Evolutionary conservation across 1,139 yeast genomes (phyloP).

Genomic region (Saccharomyces hybrid): DNA sequence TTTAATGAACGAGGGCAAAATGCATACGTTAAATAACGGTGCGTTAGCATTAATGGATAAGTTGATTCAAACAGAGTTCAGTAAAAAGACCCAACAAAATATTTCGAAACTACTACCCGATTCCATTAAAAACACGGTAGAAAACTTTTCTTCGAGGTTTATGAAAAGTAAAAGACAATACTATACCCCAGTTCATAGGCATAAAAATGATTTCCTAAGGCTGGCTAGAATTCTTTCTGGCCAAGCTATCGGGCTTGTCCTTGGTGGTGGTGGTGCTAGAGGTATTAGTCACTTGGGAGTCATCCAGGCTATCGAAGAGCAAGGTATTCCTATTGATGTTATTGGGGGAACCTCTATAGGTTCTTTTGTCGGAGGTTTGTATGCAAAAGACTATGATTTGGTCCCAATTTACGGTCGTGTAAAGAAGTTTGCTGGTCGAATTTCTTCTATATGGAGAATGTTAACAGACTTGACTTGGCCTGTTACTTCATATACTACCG

Average conservation of each 20-base stretch:
- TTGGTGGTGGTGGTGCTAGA: conserved; percentile 98
- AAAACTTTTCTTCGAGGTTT: conserved; percentile 29
- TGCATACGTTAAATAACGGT: conserved; percentile 9
- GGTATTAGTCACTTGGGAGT: conserved; percentile 92
- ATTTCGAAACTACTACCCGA: conserved; percentile 28
- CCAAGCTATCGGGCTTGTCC: conserved; percentile 85
- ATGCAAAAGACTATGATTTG: conserved; percentile 84
- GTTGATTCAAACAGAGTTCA: conserved; percentile 26
- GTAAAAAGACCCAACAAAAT: conserved; percentile 28
- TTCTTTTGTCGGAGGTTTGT: conserved; percentile 88
- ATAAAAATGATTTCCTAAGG: conserved; percentile 82
- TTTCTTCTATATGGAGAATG: conserved; percentile 82
- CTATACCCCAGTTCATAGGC: conserved; percentile 46
- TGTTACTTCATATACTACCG: conserved; percentile 88
- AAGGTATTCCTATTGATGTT: conserved; percentile 87
- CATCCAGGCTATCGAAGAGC: conserved; percentile 84
- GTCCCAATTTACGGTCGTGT: conserved; percentile 88
- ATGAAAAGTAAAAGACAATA: conserved; percentile 21
- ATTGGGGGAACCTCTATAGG: conserved; percentile 97
- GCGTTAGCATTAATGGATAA: conserved; percentile 23
- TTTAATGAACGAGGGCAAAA: not conserved
- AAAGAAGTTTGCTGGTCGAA: conserved; percentile 74
- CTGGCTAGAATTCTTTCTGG: conserved; percentile 85
- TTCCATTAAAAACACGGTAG: conserved; percentile 30
- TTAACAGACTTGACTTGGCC: conserved; percentile 84